phyloP scores from a whole-genome alignment of 768 basidiomycete species.

The Suillus brevipes region DNA sequence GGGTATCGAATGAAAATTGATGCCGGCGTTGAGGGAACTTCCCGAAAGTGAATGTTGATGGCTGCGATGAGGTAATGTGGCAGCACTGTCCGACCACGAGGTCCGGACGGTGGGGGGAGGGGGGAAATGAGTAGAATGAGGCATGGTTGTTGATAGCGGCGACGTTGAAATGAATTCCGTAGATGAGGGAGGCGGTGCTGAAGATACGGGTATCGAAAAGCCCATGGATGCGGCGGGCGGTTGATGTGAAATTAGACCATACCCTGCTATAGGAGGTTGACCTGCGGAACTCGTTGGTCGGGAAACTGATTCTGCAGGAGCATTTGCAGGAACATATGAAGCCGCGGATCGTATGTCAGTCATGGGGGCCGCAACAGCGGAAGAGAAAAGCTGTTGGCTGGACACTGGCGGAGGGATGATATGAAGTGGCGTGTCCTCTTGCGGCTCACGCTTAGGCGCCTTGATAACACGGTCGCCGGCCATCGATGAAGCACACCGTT shows the following conservation, averaged over 20 bases:
- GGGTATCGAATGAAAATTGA: conserved; percentile 35
- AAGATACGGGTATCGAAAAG: conserved; percentile 22
- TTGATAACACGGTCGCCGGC: conserved; percentile 47
- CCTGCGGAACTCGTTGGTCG: conserved; percentile 36
- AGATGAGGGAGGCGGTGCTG: conserved; percentile 20
- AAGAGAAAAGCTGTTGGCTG: conserved; percentile 26
- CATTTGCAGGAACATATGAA: conserved; percentile 28
- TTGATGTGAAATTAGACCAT: conserved; percentile 26
- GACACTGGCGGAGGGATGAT: conserved; percentile 22
- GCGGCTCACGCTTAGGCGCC: conserved; percentile 50
- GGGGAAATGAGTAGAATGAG: conserved; percentile 27
- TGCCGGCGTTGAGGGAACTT: conserved; percentile 27
- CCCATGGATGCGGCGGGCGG: conserved; percentile 16
- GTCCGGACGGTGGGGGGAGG: conserved; percentile 24
- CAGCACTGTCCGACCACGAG: conserved; percentile 32
- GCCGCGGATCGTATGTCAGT: conserved; percentile 22
- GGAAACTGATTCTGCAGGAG: conserved; percentile 30
- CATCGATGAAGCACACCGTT: conserved; percentile 51
- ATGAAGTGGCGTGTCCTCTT: conserved; percentile 39
- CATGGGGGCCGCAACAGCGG: conserved; percentile 26
- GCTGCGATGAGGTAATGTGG: conserved; percentile 27
- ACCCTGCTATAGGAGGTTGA: conserved; percentile 20
- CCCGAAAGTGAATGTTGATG: conserved; percentile 35
- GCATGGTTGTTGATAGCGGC: conserved; percentile 20
- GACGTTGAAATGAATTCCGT: conserved; percentile 26